phyloP scores from a whole-genome alignment of 495 filamentous ascomycete species.

The Annulohypoxylon moriforme region DNA sequence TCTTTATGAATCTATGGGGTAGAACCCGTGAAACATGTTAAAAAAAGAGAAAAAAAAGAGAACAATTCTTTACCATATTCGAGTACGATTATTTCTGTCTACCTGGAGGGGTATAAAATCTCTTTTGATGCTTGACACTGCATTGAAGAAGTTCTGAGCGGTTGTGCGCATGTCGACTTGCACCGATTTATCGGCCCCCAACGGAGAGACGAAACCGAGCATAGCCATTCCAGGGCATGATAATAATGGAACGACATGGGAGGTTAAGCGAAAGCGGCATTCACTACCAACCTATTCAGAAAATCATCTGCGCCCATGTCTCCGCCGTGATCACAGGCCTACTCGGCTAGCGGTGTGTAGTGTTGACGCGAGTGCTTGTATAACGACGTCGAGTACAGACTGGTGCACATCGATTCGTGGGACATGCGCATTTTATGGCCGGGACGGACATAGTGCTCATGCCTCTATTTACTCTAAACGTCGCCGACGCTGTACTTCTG shows the following conservation, averaged over 20 bases:
- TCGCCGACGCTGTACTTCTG: neutral
- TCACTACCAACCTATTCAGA: neutral
- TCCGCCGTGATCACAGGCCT: neutral
- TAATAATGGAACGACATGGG: neutral
- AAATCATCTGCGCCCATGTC: neutral
- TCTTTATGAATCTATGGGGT: neutral
- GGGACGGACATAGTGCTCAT: neutral
- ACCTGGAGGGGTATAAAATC: no score
- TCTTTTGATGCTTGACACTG: neutral
- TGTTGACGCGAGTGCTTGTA: neutral
- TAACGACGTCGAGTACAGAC: neutral
- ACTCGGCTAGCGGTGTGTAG: neutral
- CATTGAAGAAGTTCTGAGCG: neutral
- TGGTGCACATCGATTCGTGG: neutral
- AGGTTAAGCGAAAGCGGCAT: neutral
- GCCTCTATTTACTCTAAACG: neutral
- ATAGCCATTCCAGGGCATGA: neutral
- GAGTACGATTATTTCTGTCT: no score
- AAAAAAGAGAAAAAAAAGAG: no score
- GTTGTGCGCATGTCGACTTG: neutral
- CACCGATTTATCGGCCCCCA: neutral
- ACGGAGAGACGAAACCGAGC: neutral
- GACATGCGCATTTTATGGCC: neutral
- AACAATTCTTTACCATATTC: no score
- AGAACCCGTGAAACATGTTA: neutral